Percentiles rank a stretch among this genome's conserved stretches.
Evolutionary conservation across 306 rosid genomes (phyloP).

Genomic region (Ceratonia siliqua): DNA sequence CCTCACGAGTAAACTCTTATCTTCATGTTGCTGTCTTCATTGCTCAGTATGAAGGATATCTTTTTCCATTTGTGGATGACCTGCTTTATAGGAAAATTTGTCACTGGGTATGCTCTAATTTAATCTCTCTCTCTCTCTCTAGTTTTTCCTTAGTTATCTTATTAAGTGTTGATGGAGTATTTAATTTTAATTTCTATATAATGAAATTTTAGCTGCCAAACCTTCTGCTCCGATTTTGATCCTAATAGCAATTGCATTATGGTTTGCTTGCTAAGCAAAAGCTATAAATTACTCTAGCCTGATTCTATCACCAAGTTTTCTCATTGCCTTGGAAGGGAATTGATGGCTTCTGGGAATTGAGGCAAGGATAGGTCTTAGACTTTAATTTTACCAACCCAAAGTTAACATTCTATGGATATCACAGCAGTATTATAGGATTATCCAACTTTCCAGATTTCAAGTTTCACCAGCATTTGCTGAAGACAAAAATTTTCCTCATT

Average conservation of each 20-base stretch:
- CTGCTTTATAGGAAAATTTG: slow-evolving; percentile 81
- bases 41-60: slow-evolving; percentile 86
- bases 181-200: not conserved
- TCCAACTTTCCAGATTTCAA: not conserved
- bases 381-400: not conserved
- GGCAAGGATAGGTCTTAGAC: not conserved
- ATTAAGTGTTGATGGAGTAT: not conserved
- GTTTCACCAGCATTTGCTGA: not conserved
- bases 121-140: slow-evolving; percentile 6
- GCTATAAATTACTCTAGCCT: slow-evolving; percentile 2
- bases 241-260: not conserved
- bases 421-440: not conserved
- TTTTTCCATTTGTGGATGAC: slow-evolving; percentile 74
- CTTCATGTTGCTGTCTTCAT: slow-evolving; percentile 74
- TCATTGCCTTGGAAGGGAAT: not conserved
- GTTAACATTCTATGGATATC: not conserved
- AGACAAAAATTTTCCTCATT: not conserved
- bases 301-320: not conserved
- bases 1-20: slow-evolving; percentile 79
- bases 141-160: not conserved
- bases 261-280: slow-evolving; percentile 27
- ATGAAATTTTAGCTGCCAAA: slow-evolving; percentile 1
- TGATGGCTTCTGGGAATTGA: not conserved
- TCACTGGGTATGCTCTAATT: slow-evolving; percentile 80
- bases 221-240: slow-evolving; percentile 3